These are phyloP conservation scores for Pisolithus thermaeus DNA, from an alignment of 1,284 basidiomycete genomes.

Conservation along the genomic window DNA sequence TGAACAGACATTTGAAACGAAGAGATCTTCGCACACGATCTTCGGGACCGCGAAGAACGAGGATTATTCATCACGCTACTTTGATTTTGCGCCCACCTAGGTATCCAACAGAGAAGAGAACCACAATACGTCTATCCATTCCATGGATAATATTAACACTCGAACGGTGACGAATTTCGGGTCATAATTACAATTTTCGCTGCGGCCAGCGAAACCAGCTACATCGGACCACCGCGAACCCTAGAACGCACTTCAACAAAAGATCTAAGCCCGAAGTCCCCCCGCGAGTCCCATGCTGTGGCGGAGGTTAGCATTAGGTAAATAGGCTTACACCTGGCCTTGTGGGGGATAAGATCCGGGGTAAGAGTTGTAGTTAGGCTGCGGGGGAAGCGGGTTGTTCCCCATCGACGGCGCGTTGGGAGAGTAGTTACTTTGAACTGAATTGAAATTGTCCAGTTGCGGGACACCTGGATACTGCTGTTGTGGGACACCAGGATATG, in stretches of 20 bases:
- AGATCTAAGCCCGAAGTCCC: background rate
- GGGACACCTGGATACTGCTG: too few relatives aligned
- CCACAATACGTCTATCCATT: background rate
- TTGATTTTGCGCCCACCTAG: too few relatives aligned
- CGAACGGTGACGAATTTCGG: background rate
- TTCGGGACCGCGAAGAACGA: background rate
- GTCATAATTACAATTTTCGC: background rate
- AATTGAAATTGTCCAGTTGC: too few relatives aligned
- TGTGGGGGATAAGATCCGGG: constrained; percentile 9
- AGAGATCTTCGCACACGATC: background rate
- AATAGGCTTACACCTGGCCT: constrained; percentile 1
- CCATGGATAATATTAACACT: background rate
- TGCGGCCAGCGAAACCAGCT: constrained; percentile 4
- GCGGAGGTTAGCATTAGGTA: background rate
- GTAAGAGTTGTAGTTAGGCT: constrained; percentile 11
- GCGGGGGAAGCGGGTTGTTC: constrained; percentile 7
- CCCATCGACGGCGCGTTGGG: background rate
- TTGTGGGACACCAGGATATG: too few relatives aligned
- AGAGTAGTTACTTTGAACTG: constrained; percentile 2
- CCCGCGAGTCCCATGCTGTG: background rate
- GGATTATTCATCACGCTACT: too few relatives aligned
- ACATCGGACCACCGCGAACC: too few relatives aligned
- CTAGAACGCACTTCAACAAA: background rate
- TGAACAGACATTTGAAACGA: background rate
- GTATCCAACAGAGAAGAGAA: background rate